Base-by-base conservation (phyloP, 441 rosid species). In the Breynia disticha region DNA sequence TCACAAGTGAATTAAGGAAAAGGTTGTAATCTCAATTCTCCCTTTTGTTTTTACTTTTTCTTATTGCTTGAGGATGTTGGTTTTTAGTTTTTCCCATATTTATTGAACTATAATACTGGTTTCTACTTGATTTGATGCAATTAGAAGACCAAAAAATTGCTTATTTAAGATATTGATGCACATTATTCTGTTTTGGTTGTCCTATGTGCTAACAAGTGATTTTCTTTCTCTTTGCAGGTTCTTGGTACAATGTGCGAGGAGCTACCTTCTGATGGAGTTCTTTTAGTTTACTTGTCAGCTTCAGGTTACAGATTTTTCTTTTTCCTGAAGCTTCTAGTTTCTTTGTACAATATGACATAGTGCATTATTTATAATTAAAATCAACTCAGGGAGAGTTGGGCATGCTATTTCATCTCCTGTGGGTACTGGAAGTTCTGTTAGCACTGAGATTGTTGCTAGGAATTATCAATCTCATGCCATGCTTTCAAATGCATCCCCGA, bases 211-310 rank as follows among this genome's bases (percentile, higher is more conserved):
- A 50, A 37, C 41, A 43, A 28, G 38, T 12, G 56, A n/a, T 54
- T 37, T 63, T 22, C 47, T 57, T 73, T 63, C 22, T 44, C 52
- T 72, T 57, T 48, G 70, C 74, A 91, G 96, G 94, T 91, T 65
- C 71, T 91, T 73, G 94, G 95, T 44, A 91, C 87, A 45, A 78
- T 80, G 62, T 77, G 82, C 62, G 96, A 86, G 72, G 96, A 91
- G 79, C 87, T 87, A 32, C 82, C 94, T 44, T 68, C 79, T 52
- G 88, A 87, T 70, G 95, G 96, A 28, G 69, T 91, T 67, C 79
- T 91, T 48, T 74, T 91, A 54, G 44, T 87, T 71, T 91, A 86
- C 71, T 70, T 87, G 61, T 91, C 96, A 63, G 98, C 94, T 68
- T 79, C 96, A 69, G 98, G 96, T 91, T 61, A 59, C 52, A 50